A percentile compares a stretch with the other conserved stretches of the same genome.
Evolutionary conservation across 2,329 filamentous ascomycete genomes (phyloP).

Genomic region (Aspergillus glaucus): DNA sequence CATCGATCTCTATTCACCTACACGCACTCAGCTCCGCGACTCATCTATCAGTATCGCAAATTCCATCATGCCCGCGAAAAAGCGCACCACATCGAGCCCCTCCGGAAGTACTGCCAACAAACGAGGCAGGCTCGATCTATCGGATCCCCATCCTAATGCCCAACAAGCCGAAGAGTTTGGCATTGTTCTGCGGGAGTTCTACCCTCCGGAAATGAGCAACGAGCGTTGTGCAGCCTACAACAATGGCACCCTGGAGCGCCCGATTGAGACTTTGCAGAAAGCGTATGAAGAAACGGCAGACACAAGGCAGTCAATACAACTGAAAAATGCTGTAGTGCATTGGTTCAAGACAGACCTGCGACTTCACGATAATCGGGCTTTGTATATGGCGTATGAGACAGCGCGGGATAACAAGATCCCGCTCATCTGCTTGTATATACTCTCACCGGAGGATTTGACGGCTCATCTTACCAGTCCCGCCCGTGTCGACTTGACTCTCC

Average conservation of each 20-base stretch:
- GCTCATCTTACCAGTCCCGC: constrained; percentile 69
- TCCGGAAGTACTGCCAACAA: constrained; percentile 9
- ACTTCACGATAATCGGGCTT: constrained; percentile 63
- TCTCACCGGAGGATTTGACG: constrained; percentile 77
- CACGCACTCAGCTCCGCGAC: not conserved
- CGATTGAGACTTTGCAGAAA: constrained; percentile 61
- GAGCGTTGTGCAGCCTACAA: constrained; percentile 69
- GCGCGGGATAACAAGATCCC: constrained; percentile 64
- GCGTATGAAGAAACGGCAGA: constrained; percentile 57
- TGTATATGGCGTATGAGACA: constrained; percentile 60
- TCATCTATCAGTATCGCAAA: not conserved
- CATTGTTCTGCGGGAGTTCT: constrained; percentile 67
- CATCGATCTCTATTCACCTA: too few relatives aligned
- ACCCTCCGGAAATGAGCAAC: constrained; percentile 81
- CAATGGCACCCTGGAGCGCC: constrained; percentile 61
- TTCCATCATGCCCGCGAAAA: constrained; percentile 16
- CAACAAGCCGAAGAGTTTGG: constrained; percentile 47
- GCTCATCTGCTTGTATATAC: constrained; percentile 68
- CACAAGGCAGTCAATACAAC: constrained; percentile 46
- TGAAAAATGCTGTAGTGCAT: constrained; percentile 64
- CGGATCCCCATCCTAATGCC: constrained; percentile 27
- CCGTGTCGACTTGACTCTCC: constrained; percentile 73
- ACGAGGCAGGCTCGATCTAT: constrained; percentile 12
- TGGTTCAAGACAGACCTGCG: constrained; percentile 88
- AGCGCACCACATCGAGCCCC: constrained; percentile 19